Evolutionary conservation across 2,329 filamentous ascomycete genomes (phyloP), one percentile per base, ranked within the genome.

Genomic region (Claviceps sp.): DNA sequence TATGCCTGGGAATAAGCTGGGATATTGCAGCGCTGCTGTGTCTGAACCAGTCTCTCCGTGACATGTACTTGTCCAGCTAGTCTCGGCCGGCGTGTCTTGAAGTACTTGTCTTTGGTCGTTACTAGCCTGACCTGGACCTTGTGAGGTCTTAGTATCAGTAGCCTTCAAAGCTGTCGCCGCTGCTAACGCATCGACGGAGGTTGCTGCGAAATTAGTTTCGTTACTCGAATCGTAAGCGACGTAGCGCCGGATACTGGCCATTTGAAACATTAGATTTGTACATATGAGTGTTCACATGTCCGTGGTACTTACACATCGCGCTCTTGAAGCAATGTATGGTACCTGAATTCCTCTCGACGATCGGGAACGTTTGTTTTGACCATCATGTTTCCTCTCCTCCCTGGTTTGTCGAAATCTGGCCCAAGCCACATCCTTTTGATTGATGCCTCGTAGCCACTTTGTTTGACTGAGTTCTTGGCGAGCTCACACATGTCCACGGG

Each of bases 401-500:
- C 93, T 0, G 87, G 85, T 41, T 85, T 71, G 62, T 86, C 75
- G 65, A 84, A 97, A 57, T 86, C 80, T 37, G 77, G 73, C 3
- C 93, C 93, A 4, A 98, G 73, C 91, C 91, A 98, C 66, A 89
- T 82, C 63, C 90, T 82, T 70, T 98, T 98, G 61, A 97, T 75
- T 13, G 82, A 78, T 60, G 86, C 75, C 65, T 98, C 93, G 63
- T 95, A 98, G 6, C 93, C 93, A 65, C 88, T 95, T 66, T 98
- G 93, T 60, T 85, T 82, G 42, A 98, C 93, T 9, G 88, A 95
- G 65, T 97, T 91, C 70, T 95, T 95, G 24, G 93, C 93, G 53
- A 98, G 70, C 70, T 98, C 93, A 64, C 93, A 97, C 93, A 98
- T 98, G 63, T 98, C 93, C 4, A 97, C 90, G 1, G 91, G 86